Conservation (phyloP, 257 asterid species). For the Echites panduratus region DNA sequence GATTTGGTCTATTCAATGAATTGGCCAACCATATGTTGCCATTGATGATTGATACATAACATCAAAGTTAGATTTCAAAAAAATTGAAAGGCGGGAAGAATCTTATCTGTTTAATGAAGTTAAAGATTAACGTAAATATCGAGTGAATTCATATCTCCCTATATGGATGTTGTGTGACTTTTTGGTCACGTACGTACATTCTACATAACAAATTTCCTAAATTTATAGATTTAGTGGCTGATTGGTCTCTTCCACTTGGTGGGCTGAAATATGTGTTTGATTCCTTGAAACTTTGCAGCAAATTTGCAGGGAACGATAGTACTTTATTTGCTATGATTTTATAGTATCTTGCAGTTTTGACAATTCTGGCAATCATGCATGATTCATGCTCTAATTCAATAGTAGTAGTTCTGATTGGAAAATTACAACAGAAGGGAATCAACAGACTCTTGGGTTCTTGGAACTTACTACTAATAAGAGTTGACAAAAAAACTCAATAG, state of each 20-base stretch:
- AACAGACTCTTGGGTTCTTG: conserved; percentile 20
- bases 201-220: too few relatives aligned
- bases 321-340: neutral
- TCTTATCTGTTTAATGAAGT: too few relatives aligned
- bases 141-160: too few relatives aligned
- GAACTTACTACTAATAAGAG: neutral
- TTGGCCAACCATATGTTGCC: neutral
- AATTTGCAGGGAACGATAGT: conserved; percentile 5
- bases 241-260: conserved; percentile 18
- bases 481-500: conserved; percentile 24
- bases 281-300: conserved; percentile 27
- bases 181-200: too few relatives aligned
- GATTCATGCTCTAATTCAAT: neutral
- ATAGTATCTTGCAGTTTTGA: conserved; percentile 8
- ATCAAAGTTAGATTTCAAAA: conserved; percentile 7
- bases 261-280: conserved; percentile 26
- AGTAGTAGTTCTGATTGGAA: neutral
- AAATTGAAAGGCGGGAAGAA: neutral
- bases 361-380: neutral
- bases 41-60: conserved; percentile 1
- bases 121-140: too few relatives aligned
- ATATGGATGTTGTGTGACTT: too few relatives aligned
- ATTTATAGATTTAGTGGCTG: neutral
- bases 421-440: conserved; percentile 11
- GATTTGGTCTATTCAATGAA: too few relatives aligned